phyloP scores from a whole-genome alignment of 2,329 filamentous ascomycete genomes.

The Chaetoscypha palmicola region DNA sequence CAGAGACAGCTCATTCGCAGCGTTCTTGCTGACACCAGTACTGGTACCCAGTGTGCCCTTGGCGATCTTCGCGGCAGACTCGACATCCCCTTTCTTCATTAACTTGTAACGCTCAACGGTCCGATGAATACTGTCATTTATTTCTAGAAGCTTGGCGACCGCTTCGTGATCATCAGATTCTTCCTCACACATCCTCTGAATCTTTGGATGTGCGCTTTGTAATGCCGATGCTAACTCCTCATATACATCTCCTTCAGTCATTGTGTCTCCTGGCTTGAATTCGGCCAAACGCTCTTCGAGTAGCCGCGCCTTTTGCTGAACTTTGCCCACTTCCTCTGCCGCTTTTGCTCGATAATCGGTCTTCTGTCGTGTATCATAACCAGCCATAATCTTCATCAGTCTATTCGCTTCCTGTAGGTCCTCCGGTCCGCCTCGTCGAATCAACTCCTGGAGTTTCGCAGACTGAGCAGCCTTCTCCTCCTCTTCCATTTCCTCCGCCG shows the following conservation, averaged over 20 bases:
- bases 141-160: slow-evolving; percentile 89
- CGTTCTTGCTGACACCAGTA: slow-evolving; percentile 56
- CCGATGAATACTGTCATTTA: slow-evolving; percentile 97
- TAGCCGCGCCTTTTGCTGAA: slow-evolving; percentile 89
- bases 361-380: slow-evolving; percentile 90
- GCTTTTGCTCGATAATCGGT: slow-evolving; percentile 98
- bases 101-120: slow-evolving; percentile 94
- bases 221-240: slow-evolving; percentile 84
- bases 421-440: slow-evolving; percentile 82
- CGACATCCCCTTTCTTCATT: slow-evolving; percentile 89
- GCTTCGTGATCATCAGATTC: slow-evolving; percentile 96
- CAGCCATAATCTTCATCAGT: slow-evolving; percentile 98
- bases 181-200: slow-evolving; percentile 99
- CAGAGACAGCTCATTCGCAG: slow-evolving; percentile 74
- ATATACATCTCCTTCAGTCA: slow-evolving; percentile 61
- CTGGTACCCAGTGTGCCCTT: slow-evolving; percentile 69
- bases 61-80: slow-evolving; percentile 74
- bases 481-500: slow-evolving; percentile 96
- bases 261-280: slow-evolving; percentile 72
- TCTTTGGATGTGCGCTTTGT: slow-evolving; percentile 93
- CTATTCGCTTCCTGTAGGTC: slow-evolving; percentile 95
- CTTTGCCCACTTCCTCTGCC: slow-evolving; percentile 87
- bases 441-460: slow-evolving; percentile 95
- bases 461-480: slow-evolving; percentile 92
- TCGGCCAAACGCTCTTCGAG: slow-evolving; percentile 88